Base-by-base conservation (phyloP, 2,329 filamentous ascomycete genomes). In the Xylaria polymorpha region DNA sequence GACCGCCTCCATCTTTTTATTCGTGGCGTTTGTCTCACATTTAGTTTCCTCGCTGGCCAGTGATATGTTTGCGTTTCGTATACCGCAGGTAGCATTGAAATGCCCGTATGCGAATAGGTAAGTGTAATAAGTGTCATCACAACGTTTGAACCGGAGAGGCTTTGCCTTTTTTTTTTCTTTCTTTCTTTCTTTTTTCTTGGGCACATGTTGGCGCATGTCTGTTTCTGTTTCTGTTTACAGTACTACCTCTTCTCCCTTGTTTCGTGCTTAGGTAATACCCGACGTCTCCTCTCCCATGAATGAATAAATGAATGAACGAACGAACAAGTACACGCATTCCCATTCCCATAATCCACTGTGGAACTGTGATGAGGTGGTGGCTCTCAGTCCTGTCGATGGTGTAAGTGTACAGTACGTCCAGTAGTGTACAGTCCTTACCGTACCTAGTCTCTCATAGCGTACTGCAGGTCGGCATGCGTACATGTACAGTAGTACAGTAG, bases 11-110 rank as follows among this genome's bases (percentile, higher is more conserved):
- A 25, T 50, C 14, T 35, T 44, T 44, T 32, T 3, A 32, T 22
- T 51, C 37, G 46, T 61, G 59, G 61, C 53, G 59, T 35, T 48
- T 62, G 64, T 67, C 64, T 62, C 44, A 67, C 9, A 48, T 53
- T 37, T 37, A 29, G 22, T 41, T 58, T 39, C 7, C 20, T 58
- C 8, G 43, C 43, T 50, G 20, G 53, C 35, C 6, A 39, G 55
- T 51, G 39, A 12, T 51, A 46, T 46, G 37, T 58, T n/a, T 20
- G 41, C 7, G 18, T 41, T 15, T 18, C 51, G 35, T 20, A 64
- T 58, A 22, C 22, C n/a, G 53, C 25, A 29, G 25, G 25, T 56
- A 1, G 53, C 35, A 56, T 39, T 22, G 32, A 22, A 39, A 7
- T 39, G 35, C 12, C 53, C 32, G 6, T 7, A 61, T 9, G 51